These are phyloP conservation scores for Aspergillus chevalieri DNA, from an alignment of 2,329 filamentous ascomycete genomes.

Conservation along the genomic window DNA sequence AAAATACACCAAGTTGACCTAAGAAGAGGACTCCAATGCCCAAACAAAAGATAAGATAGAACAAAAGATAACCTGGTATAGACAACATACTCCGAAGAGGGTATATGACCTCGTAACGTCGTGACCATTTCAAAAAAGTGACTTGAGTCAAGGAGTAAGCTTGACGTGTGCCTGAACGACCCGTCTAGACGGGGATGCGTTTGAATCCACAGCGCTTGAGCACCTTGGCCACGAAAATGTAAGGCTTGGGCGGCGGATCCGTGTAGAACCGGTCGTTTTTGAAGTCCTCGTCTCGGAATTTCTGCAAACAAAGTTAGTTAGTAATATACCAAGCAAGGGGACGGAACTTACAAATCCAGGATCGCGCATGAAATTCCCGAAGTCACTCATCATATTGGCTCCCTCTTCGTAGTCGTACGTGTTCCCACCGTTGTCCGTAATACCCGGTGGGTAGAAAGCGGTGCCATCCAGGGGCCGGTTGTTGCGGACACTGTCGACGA, in stretches of 20 bases:
- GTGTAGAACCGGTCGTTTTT: slow-evolving; percentile 36
- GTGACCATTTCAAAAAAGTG: too few relatives aligned
- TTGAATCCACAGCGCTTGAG: too few relatives aligned
- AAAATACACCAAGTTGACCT: too few relatives aligned
- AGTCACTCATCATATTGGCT: slow-evolving; percentile 71
- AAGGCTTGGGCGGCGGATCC: slow-evolving; percentile 22
- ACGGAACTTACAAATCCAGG: slow-evolving; percentile 59
- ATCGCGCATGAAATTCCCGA: slow-evolving; percentile 65
- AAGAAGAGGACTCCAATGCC: too few relatives aligned
- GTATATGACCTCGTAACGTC: too few relatives aligned
- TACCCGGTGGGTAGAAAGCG: slow-evolving; percentile 68
- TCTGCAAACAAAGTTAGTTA: slow-evolving; percentile 20
- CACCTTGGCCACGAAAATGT: slow-evolving; percentile 20
- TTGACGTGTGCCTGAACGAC: too few relatives aligned
- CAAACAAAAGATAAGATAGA: too few relatives aligned
- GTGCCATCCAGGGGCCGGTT: slow-evolving; percentile 78
- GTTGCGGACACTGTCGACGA: slow-evolving; percentile 64
- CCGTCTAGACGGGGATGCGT: too few relatives aligned
- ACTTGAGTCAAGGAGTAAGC: background rate
- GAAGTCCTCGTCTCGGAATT: slow-evolving; percentile 36
- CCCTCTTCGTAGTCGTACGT: slow-evolving; percentile 77
- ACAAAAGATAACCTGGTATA: too few relatives aligned
- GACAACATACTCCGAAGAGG: too few relatives aligned
- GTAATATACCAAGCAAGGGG: background rate
- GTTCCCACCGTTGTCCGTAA: slow-evolving; percentile 61